These are phyloP conservation scores for Ambrosiella cleistominuta DNA, from an alignment of 2,329 filamentous ascomycete genomes.

Conservation along the genomic window DNA sequence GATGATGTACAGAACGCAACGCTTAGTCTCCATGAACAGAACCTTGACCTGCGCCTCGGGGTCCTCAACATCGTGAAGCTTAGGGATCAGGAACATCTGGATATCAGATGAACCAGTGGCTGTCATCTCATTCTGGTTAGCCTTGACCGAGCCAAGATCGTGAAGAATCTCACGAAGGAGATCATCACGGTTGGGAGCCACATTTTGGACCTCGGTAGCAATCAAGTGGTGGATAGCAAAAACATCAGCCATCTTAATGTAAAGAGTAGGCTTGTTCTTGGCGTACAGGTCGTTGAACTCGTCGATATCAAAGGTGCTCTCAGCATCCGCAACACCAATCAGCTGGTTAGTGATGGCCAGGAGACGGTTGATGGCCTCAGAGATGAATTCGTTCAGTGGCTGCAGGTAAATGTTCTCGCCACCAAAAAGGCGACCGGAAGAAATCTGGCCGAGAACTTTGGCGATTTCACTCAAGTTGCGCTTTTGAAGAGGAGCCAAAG, in stretches of 20 bases:
- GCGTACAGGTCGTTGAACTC: slow-evolving; percentile 97
- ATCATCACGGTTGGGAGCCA: slow-evolving; percentile 72
- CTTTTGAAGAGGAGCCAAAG: slow-evolving; percentile 79
- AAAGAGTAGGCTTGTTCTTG: slow-evolving; percentile 91
- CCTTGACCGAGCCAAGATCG: slow-evolving; percentile 89
- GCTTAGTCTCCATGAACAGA: slow-evolving; percentile 95
- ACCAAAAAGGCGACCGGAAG: slow-evolving; percentile 75
- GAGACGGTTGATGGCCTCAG: slow-evolving; percentile 66
- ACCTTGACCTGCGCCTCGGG: slow-evolving; percentile 84
- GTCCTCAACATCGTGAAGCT: slow-evolving; percentile 77
- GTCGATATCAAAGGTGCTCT: slow-evolving; percentile 91
- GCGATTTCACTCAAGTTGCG: slow-evolving; percentile 78
- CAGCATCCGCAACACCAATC: slow-evolving; percentile 70
- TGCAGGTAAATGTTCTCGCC: slow-evolving; percentile 92
- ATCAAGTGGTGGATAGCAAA: slow-evolving; percentile 89
- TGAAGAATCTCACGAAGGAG: slow-evolving; percentile 78
- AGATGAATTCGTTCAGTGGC: slow-evolving; percentile 80
- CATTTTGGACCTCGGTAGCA: slow-evolving; percentile 55
- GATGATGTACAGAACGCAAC: slow-evolving; percentile 94
- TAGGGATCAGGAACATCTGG: slow-evolving; percentile 74
- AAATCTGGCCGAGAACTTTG: slow-evolving; percentile 80
- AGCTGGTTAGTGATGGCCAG: slow-evolving; percentile 58
- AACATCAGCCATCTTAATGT: slow-evolving; percentile 96
- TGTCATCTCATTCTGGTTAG: slow-evolving; percentile 83
- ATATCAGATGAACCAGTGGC: slow-evolving; percentile 78